Evolutionary conservation across 148 eudicot species (phyloP), one percentile per base, ranked within the genome.

Genomic region (Vaccinium vitisidaea): DNA sequence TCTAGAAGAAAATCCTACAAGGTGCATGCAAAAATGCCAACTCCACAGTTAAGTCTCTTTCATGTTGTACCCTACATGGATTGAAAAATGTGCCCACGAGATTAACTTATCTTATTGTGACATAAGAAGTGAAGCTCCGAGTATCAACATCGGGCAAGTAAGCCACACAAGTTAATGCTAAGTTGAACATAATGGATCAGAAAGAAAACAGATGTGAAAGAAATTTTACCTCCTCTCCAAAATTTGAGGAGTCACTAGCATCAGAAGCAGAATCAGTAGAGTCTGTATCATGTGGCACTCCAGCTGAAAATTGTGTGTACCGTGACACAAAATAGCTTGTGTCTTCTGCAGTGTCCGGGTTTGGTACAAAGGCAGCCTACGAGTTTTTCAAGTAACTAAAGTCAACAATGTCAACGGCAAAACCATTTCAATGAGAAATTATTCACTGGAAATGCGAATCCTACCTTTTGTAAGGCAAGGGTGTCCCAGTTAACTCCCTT

Each of bases 331-430:
- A 93, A 84, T 93, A 93, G 85, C 94, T 93, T 10, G 95, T 93
- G 91, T 93, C 95, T 63, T 93, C 95, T 48, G 87, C 63, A 39
- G 86, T 81, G 55, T 93, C 92, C 8, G 89, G 93, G 7, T 90
- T 91, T 69, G 95, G 95, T 52, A 93, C 89, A 84, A 93, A 93
- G 79, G 92, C 95, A 83, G 93, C 95, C 95, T 93, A 50, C 13
- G 53, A 77, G 67, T 75, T 70, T 21, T 21, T 54, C 77, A 83
- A 80, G 21, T 12, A 65, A 8, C 49, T n/a, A 63, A 80, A 8
- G 18, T 77, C 59, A 85, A 21, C 58, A 65, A 58, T 14, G 25
- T 16, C 18, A 50, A 58, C 2, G 80, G 39, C 65, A 56, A 43
- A 61, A 61, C 27, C 48, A 56, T 77, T 25, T 55, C 19, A 77